These are phyloP conservation scores for Closterium sp. DNA, from an alignment of 139 green algal species.

Conservation along the genomic window DNA sequence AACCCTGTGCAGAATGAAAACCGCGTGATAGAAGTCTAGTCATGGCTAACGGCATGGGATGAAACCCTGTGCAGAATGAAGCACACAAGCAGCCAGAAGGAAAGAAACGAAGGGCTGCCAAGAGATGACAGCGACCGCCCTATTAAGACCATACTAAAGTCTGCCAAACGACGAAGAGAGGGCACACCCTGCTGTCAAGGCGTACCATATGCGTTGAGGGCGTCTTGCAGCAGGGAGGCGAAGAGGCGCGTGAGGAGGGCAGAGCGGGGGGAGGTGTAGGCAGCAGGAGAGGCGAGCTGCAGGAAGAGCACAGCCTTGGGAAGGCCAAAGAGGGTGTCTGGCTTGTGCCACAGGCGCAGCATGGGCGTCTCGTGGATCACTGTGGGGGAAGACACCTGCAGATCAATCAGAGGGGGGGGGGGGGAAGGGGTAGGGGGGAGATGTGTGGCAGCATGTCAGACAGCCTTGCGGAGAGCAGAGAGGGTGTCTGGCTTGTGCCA, in stretches of 20 bases:
- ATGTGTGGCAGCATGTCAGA: neutral
- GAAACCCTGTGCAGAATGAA: no score
- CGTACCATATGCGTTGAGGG: constrained; percentile 63
- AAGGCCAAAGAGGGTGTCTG: constrained; percentile 42
- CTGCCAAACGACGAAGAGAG: no score
- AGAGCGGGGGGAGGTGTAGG: constrained; percentile 64
- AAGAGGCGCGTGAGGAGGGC: constrained; percentile 72
- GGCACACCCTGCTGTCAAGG: no score
- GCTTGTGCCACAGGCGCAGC: constrained; percentile 51
- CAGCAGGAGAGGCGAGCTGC: constrained; percentile 46
- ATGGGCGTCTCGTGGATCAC: neutral
- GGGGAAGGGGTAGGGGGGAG: neutral
- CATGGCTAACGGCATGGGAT: no score
- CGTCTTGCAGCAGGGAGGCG: constrained; percentile 73
- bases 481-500: constrained; percentile 52
- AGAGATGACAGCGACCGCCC: no score
- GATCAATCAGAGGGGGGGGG: neutral
- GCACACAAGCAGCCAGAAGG: no score
- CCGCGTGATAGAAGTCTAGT: no score
- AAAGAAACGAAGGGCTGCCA: no score
- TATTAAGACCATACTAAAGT: no score
- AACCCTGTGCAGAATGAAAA: no score
- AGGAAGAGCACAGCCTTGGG: constrained; percentile 50
- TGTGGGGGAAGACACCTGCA: neutral
- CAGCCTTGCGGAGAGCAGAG: no score